phyloP scores from a whole-genome alignment of 2,329 filamentous ascomycete species.

The Purpureocillium lavendulum region DNA sequence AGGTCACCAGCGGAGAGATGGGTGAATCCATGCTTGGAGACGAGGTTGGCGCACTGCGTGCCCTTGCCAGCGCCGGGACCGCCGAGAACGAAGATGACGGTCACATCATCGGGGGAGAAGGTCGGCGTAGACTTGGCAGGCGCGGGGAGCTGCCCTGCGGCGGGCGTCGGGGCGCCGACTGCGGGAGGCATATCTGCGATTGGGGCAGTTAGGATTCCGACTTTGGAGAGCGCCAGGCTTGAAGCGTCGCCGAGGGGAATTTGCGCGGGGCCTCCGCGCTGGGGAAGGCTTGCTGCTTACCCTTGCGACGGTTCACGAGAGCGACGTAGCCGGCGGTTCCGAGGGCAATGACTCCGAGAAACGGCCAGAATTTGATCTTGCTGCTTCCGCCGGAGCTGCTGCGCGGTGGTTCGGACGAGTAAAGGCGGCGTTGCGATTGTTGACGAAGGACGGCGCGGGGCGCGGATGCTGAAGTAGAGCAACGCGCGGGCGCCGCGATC shows the following conservation, averaged over 20 bases:
- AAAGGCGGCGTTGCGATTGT: conserved; percentile 22
- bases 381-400: conserved; percentile 17
- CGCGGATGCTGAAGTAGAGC: conserved; percentile 9
- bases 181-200: conserved; percentile 29
- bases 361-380: conserved; percentile 50
- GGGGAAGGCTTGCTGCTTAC: conserved; percentile 22
- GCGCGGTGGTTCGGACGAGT: conserved; percentile 32
- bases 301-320: conserved; percentile 40
- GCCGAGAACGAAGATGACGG: conserved; percentile 94
- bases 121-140: conserved; percentile 52
- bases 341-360: conserved; percentile 39
- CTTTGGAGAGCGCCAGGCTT: not conserved
- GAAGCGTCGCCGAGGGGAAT: too few relatives aligned
- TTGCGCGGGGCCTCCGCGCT: too few relatives aligned
- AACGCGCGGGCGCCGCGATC: conserved; percentile 6
- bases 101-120: conserved; percentile 69
- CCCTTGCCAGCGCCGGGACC: conserved; percentile 95
- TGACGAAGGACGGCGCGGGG: not conserved
- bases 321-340: conserved; percentile 41
- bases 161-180: conserved; percentile 26
- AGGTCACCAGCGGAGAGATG: conserved; percentile 93
- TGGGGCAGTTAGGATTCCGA: conserved; percentile 1
- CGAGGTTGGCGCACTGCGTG: conserved; percentile 86
- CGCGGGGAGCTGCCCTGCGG: conserved; percentile 34
- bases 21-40: conserved; percentile 80